Evolutionary conservation across 1,284 basidiomycete species (phyloP).

Genomic region (Rhodotorula mucilaginosa): DNA sequence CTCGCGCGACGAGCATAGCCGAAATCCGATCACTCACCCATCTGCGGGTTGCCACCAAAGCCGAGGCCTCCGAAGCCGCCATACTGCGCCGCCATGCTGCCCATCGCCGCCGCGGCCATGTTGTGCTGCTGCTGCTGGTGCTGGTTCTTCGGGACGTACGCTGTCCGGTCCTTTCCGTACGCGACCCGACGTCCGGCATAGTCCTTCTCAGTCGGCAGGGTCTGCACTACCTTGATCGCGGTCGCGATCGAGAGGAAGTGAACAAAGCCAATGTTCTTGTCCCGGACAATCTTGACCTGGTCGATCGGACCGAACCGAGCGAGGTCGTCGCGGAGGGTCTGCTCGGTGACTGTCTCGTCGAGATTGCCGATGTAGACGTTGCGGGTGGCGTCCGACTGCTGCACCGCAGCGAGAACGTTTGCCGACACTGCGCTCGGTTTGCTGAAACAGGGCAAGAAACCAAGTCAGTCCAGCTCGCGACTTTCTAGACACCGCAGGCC

Average conservation of each 20-base stretch:
- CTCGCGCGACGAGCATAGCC: background rate
- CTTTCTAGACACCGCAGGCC: too few species aligned
- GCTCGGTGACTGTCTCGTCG: conserved; percentile 82
- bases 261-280: conserved; percentile 96
- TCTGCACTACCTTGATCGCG: conserved; percentile 89
- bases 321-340: conserved; percentile 80
- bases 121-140: conserved; percentile 55
- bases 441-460: background rate
- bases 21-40: background rate
- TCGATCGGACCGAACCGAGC: conserved; percentile 90
- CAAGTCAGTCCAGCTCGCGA: background rate
- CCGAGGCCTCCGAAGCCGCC: conserved; percentile 52
- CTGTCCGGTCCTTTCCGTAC: conserved; percentile 70
- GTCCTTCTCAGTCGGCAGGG: conserved; percentile 76
- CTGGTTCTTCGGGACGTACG: conserved; percentile 86
- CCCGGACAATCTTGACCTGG: conserved; percentile 94
- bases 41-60: conserved; percentile 42
- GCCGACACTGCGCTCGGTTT: conserved; percentile 82
- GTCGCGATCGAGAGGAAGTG: conserved; percentile 90
- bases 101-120: conserved; percentile 48
- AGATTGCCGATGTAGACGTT: conserved; percentile 92
- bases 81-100: conserved; percentile 42
- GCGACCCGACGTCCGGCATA: conserved; percentile 94
- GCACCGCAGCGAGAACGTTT: conserved; percentile 78
- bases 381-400: conserved; percentile 81